Conservation (phyloP, 306 rosid genomes). For the Delonix regia region DNA sequence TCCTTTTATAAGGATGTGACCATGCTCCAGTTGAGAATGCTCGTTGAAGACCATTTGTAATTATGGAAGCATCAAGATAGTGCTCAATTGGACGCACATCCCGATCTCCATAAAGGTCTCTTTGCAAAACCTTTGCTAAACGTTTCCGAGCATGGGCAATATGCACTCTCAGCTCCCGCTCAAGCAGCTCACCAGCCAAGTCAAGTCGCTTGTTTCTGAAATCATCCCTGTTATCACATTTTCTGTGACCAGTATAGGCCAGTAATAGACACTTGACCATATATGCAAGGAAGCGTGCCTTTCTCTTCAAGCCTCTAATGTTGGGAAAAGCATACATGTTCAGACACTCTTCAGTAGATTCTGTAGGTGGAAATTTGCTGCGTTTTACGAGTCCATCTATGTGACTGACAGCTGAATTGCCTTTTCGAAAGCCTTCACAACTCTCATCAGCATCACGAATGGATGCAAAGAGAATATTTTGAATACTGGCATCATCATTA, state of each 20-base stretch:
- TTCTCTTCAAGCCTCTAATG: constrained; percentile 59
- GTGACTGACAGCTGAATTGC: constrained; percentile 44
- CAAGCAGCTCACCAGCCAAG: constrained; percentile 86
- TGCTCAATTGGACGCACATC: constrained; percentile 69
- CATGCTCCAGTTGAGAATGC: constrained; percentile 99
- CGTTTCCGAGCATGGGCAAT: constrained; percentile 80
- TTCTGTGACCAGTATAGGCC: constrained; percentile 73
- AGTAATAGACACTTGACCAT: constrained; percentile 92
- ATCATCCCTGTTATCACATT: constrained; percentile 84
- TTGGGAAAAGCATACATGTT: constrained; percentile 62
- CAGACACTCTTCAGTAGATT: constrained; percentile 73
- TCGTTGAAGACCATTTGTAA: constrained; percentile 89
- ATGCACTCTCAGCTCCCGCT: constrained; percentile 87
- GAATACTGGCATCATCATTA: constrained; percentile 56
- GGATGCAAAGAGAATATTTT: constrained; percentile 75
- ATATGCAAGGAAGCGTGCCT: constrained; percentile 82
- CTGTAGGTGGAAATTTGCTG: constrained; percentile 76
- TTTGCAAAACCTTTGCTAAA: constrained; percentile 82
- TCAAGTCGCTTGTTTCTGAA: constrained; percentile 91
- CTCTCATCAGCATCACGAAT: constrained; percentile 68
- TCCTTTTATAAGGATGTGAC: constrained; percentile 87
- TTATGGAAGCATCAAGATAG: constrained; percentile 90
- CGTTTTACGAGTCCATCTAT: constrained; percentile 54
- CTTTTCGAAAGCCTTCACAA: constrained; percentile 56
- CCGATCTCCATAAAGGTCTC: constrained; percentile 85